These are phyloP conservation scores for Eustoma russellianum DNA, from an alignment of 257 asterid species.

Conservation along the genomic window DNA sequence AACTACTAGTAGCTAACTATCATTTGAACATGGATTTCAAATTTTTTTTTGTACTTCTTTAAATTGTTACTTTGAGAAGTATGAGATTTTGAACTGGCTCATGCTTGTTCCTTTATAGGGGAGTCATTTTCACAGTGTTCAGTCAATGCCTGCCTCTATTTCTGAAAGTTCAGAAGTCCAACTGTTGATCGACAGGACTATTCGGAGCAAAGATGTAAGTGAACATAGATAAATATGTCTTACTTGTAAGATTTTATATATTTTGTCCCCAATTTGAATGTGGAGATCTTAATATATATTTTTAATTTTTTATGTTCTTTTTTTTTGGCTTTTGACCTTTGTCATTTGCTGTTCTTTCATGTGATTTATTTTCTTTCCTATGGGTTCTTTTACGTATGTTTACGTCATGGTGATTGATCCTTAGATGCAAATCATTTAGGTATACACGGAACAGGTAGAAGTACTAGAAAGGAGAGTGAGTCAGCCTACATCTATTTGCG, in stretches of 20 bases:
- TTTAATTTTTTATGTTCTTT: too few relatives aligned
- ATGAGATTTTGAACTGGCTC: not conserved
- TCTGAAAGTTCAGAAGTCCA: conserved; percentile 33
- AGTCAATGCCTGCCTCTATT: conserved; percentile 21
- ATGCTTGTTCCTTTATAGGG: conserved; percentile 26
- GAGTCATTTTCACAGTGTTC: conserved; percentile 39
- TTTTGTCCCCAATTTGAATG: too few relatives aligned
- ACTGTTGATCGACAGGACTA: conserved; percentile 30
- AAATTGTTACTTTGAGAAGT: not conserved
- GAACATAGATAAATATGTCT: conserved; percentile 7
- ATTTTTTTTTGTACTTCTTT: not conserved
- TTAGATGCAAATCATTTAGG: too few relatives aligned
- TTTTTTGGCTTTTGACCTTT: too few relatives aligned
- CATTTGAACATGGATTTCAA: not conserved
- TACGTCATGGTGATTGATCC: too few relatives aligned
- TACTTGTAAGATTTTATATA: not conserved
- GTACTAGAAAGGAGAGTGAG: too few relatives aligned
- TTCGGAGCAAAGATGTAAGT: conserved; percentile 46
- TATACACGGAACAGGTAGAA: too few relatives aligned
- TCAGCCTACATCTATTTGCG: too few relatives aligned
- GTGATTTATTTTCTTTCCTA: too few relatives aligned
- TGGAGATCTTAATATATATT: too few relatives aligned
- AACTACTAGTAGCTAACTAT: not conserved
- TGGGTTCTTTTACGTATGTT: too few relatives aligned
- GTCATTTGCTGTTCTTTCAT: too few relatives aligned